Conservation (phyloP, 768 basidiomycete species). For the Roridomyces roridus region DNA sequence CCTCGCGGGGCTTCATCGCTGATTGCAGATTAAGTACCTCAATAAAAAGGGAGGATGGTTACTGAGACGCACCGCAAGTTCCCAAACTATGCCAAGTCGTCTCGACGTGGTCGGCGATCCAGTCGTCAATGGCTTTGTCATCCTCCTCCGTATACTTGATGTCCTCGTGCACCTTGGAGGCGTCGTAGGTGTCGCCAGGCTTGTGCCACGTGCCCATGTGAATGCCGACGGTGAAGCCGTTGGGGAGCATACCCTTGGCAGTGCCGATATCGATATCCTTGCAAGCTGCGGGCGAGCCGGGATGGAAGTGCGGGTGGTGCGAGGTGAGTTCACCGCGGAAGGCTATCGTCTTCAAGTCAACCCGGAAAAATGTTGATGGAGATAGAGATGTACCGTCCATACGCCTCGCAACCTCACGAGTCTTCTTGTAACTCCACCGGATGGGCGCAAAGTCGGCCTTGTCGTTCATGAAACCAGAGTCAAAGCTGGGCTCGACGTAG, state of each 20-base stretch:
- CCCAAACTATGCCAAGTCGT: conserved; percentile 78
- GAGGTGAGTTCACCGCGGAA: conserved; percentile 77
- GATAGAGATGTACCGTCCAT: conserved; percentile 60
- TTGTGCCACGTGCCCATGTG: conserved; percentile 74
- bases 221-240: conserved; percentile 69
- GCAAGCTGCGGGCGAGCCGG: conserved; percentile 63
- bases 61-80: conserved; percentile 51
- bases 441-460: conserved; percentile 80
- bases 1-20: conserved; percentile 72
- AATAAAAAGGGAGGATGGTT: no score
- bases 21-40: no score
- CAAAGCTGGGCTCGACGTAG: conserved; percentile 68
- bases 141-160: conserved; percentile 72
- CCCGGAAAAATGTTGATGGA: neutral
- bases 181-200: conserved; percentile 59
- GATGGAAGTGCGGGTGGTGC: conserved; percentile 79
- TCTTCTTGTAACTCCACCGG: conserved; percentile 81
- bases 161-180: conserved; percentile 64
- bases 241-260: conserved; percentile 64
- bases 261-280: conserved; percentile 73
- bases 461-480: conserved; percentile 82
- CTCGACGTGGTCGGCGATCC: conserved; percentile 70
- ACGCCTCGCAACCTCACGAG: conserved; percentile 70
- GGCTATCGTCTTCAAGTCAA: conserved; percentile 39
- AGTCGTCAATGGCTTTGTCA: conserved; percentile 72